Evolutionary conservation across 768 basidiomycete species (phyloP).

Genomic region (Tephrocybe sp.): DNA sequence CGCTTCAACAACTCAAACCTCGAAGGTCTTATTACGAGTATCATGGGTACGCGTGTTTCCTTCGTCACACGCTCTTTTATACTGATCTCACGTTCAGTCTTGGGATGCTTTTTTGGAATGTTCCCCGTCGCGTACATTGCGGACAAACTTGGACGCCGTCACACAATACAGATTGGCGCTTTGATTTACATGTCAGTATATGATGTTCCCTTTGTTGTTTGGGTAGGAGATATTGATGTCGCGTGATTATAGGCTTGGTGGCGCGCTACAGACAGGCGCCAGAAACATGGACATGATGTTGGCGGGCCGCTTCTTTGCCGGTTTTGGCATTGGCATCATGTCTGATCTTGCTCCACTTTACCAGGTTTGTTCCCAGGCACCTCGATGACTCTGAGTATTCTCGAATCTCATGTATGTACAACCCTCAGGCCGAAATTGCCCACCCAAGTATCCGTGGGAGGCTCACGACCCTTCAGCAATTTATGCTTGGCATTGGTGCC

Average conservation of each 20-base stretch:
- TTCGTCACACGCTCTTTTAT: background rate
- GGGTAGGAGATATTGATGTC: background rate
- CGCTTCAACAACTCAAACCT: slow-evolving; percentile 32
- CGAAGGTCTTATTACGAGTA: slow-evolving; percentile 37
- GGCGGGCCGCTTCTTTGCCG: slow-evolving; percentile 49
- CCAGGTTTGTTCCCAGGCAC: slow-evolving; percentile 27
- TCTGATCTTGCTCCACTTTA: slow-evolving; percentile 51
- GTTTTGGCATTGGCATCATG: slow-evolving; percentile 46
- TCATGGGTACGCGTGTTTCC: slow-evolving; percentile 30
- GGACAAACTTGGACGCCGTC: slow-evolving; percentile 34
- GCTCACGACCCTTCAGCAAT: slow-evolving; percentile 47
- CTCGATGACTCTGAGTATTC: background rate
- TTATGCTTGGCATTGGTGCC: slow-evolving; percentile 50
- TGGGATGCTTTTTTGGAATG: slow-evolving; percentile 44
- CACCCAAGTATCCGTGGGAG: slow-evolving; percentile 55
- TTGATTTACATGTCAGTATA: slow-evolving; percentile 32
- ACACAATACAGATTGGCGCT: slow-evolving; percentile 38
- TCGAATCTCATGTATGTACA: background rate
- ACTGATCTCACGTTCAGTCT: slow-evolving; percentile 21
- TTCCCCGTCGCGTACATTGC: slow-evolving; percentile 39
- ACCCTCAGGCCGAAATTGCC: slow-evolving; percentile 46
- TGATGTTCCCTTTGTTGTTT: background rate
- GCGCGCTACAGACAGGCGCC: slow-evolving; percentile 44
- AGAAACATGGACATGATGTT: slow-evolving; percentile 46
- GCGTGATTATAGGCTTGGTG: slow-evolving; percentile 32